These are phyloP conservation scores for Setaria viridis DNA, from an alignment of 202 grass and related monocot species.

Conservation along the genomic window DNA sequence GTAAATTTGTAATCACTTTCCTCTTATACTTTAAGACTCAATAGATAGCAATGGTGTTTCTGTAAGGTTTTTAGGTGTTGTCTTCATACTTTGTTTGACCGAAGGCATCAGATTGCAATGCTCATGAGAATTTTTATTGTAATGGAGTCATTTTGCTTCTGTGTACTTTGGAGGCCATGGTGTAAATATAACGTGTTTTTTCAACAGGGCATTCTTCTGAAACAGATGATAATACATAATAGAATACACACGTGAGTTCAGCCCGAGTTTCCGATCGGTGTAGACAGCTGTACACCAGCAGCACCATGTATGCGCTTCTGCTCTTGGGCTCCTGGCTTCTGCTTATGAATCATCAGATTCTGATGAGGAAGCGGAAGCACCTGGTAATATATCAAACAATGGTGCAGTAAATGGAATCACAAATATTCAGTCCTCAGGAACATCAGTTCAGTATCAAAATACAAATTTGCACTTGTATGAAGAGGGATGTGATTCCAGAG, in stretches of 20 bases:
- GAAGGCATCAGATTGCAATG: conserved; percentile 4
- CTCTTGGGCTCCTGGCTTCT: conserved; percentile 93
- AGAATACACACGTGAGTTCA: conserved; percentile 43
- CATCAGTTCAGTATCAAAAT: conserved; percentile 31
- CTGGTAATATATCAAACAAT: conserved; percentile 18
- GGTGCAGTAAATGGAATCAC: conserved; percentile 31
- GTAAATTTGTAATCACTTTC: neutral
- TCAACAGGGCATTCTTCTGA: conserved; percentile 53
- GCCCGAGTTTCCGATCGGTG: conserved; percentile 60
- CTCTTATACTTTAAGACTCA: neutral
- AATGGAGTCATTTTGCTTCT: conserved; percentile 27
- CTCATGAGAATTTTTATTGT: neutral
- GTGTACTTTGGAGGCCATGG: neutral
- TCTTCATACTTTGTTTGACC: neutral
- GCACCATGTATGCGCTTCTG: conserved; percentile 53
- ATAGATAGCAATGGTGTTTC: neutral
- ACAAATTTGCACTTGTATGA: conserved; percentile 37
- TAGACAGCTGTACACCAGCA: conserved; percentile 56
- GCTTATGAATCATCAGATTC: conserved; percentile 78
- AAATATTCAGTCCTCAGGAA: conserved; percentile 36
- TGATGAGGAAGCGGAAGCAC: conserved; percentile 66
- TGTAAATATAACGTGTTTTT: conserved; percentile 31
- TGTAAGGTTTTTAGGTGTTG: neutral
- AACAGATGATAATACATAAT: conserved; percentile 45
- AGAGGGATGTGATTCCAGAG: conserved; percentile 50